Percentiles rank a stretch among this genome's conserved stretches.
Evolutionary conservation across 2,329 filamentous ascomycete species (phyloP).

Genomic region (Colletotrichum orchidophilum): DNA sequence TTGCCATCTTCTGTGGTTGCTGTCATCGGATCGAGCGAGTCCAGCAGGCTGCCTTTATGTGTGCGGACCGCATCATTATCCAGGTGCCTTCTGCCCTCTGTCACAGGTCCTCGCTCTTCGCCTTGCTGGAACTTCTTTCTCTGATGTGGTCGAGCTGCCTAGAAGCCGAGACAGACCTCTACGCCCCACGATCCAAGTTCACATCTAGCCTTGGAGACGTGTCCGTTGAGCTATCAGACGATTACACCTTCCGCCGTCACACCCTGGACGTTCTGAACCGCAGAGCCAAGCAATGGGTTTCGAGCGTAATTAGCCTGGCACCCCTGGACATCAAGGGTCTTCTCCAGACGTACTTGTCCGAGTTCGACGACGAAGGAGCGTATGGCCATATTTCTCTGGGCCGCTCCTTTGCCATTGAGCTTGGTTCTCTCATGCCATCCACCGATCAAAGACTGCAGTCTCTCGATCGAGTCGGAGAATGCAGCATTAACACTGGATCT

Average conservation of each 20-base stretch:
- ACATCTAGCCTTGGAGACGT: constrained; percentile 81
- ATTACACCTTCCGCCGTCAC: constrained; percentile 81
- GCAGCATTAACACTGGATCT: constrained; percentile 88
- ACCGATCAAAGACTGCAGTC: constrained; percentile 88
- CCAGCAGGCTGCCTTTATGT: constrained; percentile 84
- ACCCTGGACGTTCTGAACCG: constrained; percentile 83
- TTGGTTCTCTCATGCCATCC: constrained; percentile 85
- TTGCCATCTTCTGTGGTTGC: constrained; percentile 84
- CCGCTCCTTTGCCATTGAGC: constrained; percentile 91
- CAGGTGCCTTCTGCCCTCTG: constrained; percentile 91
- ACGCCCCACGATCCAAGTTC: constrained; percentile 85
- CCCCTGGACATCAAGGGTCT: constrained; percentile 95
- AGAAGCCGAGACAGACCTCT: constrained; percentile 93
- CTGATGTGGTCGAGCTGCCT: constrained; percentile 96
- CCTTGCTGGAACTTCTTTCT: constrained; percentile 88
- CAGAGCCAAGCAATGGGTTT: constrained; percentile 83
- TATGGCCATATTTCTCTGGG: constrained; percentile 94
- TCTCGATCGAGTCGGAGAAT: constrained; percentile 78
- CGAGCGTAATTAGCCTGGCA: constrained; percentile 81
- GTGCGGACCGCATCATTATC: constrained; percentile 85
- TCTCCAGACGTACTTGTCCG: constrained; percentile 94
- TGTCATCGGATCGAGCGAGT: constrained; percentile 94
- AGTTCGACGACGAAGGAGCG: constrained; percentile 89
- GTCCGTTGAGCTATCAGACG: constrained; percentile 90
- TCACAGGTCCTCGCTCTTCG: constrained; percentile 89